phyloP scores from a whole-genome alignment of 495 filamentous ascomycete species.

The Lasiosphaeria ovina region DNA sequence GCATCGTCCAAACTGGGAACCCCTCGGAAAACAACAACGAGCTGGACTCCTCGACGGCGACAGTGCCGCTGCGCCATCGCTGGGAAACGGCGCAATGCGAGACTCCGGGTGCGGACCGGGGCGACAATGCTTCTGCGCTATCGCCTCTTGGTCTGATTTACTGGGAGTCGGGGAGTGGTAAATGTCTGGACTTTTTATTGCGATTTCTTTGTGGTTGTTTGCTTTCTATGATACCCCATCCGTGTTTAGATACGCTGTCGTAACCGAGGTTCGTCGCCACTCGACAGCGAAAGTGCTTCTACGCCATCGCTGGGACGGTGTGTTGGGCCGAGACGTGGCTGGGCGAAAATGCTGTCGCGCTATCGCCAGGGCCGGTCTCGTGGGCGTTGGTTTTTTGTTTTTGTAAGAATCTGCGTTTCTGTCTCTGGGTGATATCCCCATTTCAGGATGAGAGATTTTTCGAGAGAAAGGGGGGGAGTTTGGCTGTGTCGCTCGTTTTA shows the following conservation, averaged over 20 bases:
- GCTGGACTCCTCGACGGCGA: conserved; percentile 35
- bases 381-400: conserved; percentile 39
- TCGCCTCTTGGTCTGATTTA: conserved; percentile 15
- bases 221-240: conserved; percentile 56
- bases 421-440: too few relatives aligned
- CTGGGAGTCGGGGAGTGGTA: conserved; percentile 4
- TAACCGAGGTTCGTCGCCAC: conserved; percentile 30
- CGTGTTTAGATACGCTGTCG: conserved; percentile 52
- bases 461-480: too few relatives aligned
- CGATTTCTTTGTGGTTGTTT: conserved; percentile 15
- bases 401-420: neutral
- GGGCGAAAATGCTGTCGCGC: conserved; percentile 54
- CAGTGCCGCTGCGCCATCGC: conserved; percentile 46
- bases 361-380: conserved; percentile 53
- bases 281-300: conserved; percentile 57
- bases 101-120: conserved; percentile 14
- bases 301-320: conserved; percentile 60
- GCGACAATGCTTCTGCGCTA: conserved; percentile 48
- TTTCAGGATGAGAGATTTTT: too few relatives aligned
- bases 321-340: conserved; percentile 48
- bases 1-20: conserved; percentile 21
- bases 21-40: conserved; percentile 18
- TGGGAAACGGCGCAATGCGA: conserved; percentile 30
- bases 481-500: too few relatives aligned
- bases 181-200: conserved; percentile 9